Evolutionary conservation across 2,329 filamentous ascomycete genomes (phyloP).

Genomic region (Fusarium pseudoanthophilum): DNA sequence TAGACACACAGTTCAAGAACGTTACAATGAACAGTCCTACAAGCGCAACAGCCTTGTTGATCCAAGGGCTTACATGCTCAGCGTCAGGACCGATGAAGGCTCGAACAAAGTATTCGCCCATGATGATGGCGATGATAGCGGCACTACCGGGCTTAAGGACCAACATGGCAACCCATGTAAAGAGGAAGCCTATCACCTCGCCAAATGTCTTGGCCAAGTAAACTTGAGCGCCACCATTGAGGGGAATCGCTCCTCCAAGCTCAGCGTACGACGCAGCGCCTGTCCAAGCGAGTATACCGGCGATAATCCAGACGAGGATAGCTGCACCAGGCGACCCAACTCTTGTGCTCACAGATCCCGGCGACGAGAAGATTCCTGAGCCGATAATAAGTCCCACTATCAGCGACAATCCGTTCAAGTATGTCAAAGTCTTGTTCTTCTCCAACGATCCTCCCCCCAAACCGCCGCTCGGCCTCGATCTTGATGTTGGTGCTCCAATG

Average conservation of each 20-base stretch:
- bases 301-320: conserved; percentile 89
- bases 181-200: conserved; percentile 91
- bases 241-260: conserved; percentile 91
- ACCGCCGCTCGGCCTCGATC: conserved; percentile 58
- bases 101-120: conserved; percentile 95
- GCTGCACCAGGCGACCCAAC: conserved; percentile 91
- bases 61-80: conserved; percentile 82
- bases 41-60: conserved; percentile 89
- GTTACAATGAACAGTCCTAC: conserved; percentile 81
- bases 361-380: conserved; percentile 94
- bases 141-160: conserved; percentile 94
- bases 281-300: conserved; percentile 95
- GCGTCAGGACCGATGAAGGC: conserved; percentile 89
- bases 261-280: conserved; percentile 95
- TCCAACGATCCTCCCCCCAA: conserved; percentile 84
- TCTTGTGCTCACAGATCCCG: conserved; percentile 90
- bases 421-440: conserved; percentile 95
- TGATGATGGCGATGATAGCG: conserved; percentile 96
- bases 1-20: conserved; percentile 89
- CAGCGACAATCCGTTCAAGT: conserved; percentile 89
- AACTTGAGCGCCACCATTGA: conserved; percentile 93
- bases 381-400: conserved; percentile 95
- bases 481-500: conserved; percentile 78
- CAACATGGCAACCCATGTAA: conserved; percentile 94
- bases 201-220: conserved; percentile 97